Conservation (phyloP, 148 eudicot genomes). For the Fallopia convolvulus region DNA sequence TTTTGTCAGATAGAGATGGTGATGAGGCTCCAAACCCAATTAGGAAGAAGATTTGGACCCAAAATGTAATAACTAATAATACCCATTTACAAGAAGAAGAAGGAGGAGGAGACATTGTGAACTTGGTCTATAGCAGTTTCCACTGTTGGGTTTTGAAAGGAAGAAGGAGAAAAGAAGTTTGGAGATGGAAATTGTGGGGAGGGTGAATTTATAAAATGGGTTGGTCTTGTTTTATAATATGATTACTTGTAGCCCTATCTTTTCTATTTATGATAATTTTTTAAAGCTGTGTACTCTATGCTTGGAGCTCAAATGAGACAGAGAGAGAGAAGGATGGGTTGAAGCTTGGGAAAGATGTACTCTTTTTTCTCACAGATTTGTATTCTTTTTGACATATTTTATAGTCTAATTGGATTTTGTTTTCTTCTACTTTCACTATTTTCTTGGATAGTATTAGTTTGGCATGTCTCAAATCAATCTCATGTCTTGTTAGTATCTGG, state of each 20-base stretch:
- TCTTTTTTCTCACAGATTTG: not conserved
- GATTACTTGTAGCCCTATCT: conserved; percentile 7
- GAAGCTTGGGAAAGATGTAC: not conserved
- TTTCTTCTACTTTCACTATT: conserved; percentile 5
- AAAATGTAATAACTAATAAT: not conserved
- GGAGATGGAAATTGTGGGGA: not conserved
- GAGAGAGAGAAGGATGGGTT: not conserved
- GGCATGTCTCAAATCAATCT: conserved; percentile 6
- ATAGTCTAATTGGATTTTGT: not conserved
- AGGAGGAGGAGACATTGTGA: conserved; percentile 2
- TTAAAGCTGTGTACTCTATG: not conserved
- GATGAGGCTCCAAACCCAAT: not conserved
- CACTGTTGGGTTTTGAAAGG: not conserved
- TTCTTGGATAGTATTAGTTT: conserved; percentile 4
- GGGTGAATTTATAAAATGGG: not conserved
- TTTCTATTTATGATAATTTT: not conserved
- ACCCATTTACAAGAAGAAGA: not conserved
- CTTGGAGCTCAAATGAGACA: conserved; percentile 4
- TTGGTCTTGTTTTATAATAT: conserved; percentile 1
- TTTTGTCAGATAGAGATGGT: conserved; percentile 32
- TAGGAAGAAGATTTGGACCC: conserved; percentile 5
- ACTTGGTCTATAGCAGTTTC: not conserved
- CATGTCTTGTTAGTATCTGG: conserved; percentile 5
- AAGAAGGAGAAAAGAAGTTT: not conserved
- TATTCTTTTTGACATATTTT: not conserved